Percentiles rank a stretch among this genome's conserved stretches.
phyloP scores from a whole-genome alignment of 2,329 filamentous ascomycete species.

The Beauveria asiatica region DNA sequence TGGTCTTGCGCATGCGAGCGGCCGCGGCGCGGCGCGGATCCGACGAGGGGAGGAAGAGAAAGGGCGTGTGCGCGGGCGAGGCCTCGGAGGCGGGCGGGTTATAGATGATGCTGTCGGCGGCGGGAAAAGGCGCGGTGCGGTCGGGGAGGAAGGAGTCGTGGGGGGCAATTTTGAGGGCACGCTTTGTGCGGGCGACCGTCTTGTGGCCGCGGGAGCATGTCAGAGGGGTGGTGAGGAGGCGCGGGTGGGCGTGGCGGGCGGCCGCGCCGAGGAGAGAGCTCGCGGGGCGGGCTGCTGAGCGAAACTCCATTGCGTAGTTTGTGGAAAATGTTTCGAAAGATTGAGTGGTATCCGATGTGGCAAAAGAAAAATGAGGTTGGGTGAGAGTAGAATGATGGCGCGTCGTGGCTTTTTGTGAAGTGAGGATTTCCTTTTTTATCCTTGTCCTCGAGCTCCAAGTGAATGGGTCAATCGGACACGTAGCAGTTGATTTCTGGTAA shows the following conservation, averaged over 20 bases:
- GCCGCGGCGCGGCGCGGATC: conserved; percentile 46
- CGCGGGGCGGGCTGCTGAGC: conserved; percentile 26
- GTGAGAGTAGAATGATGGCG: too few species aligned
- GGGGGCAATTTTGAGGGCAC: conserved; percentile 49
- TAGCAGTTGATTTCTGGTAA: background rate
- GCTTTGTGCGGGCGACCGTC: conserved; percentile 45
- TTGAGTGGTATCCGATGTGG: too few species aligned
- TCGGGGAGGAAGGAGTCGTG: conserved; percentile 50
- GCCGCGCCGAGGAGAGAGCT: conserved; percentile 23
- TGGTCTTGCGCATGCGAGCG: conserved; percentile 35
- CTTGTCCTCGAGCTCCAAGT: conserved; percentile 7
- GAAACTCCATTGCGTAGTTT: conserved; percentile 25
- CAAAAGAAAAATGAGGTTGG: too few species aligned
- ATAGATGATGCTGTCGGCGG: conserved; percentile 40
- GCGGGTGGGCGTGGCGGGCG: background rate
- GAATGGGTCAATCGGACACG: conserved; percentile 10
- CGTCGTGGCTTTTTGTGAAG: background rate
- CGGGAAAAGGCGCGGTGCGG: conserved; percentile 22
- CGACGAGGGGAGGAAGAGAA: conserved; percentile 53
- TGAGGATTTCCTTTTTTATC: background rate
- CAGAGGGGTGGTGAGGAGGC: conserved; percentile 18
- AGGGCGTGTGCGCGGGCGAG: conserved; percentile 56
- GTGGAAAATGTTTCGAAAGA: too few species aligned
- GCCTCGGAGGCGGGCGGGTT: conserved; percentile 47
- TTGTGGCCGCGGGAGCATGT: conserved; percentile 36